Conservation (phyloP, 129 eudicot genomes). For the Chrysanthemum makinoi region DNA sequence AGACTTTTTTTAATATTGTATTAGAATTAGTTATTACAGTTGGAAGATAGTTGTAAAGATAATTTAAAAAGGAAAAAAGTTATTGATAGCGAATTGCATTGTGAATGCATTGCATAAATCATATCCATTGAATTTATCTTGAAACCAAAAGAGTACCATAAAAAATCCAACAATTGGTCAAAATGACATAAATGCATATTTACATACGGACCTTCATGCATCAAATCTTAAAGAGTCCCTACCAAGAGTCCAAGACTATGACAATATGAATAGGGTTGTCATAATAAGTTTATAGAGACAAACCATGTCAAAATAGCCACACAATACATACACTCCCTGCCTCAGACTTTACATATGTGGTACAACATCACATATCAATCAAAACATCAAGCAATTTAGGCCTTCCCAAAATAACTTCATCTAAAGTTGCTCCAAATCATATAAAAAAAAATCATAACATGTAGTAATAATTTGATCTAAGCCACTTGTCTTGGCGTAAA, state of each 20-base stretch:
- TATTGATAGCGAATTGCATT: no score
- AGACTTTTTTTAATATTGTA: no score
- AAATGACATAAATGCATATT: constrained; percentile 31
- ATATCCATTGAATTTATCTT: no score
- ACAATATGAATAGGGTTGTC: constrained; percentile 33
- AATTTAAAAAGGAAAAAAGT: no score
- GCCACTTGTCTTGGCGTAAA: no score
- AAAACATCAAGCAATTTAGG: constrained; percentile 9
- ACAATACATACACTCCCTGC: constrained; percentile 9
- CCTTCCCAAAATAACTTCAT: constrained; percentile 22
- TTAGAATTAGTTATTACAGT: no score
- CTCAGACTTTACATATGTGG: constrained; percentile 20
- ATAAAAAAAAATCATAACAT: background rate
- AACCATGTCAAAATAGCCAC: constrained; percentile 24
- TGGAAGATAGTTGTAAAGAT: no score
- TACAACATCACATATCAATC: constrained; percentile 30
- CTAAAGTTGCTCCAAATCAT: constrained; percentile 3
- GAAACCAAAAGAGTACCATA: constrained; percentile 14
- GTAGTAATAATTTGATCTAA: background rate
- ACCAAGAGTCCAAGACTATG: constrained; percentile 35
- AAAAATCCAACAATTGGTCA: constrained; percentile 37
- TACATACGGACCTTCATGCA: constrained; percentile 33
- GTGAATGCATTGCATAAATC: no score
- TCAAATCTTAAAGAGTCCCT: constrained; percentile 38
- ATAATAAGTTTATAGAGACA: constrained; percentile 22